Conservation (phyloP, 2,329 filamentous ascomycete species). For the Ophiostoma sp. region DNA sequence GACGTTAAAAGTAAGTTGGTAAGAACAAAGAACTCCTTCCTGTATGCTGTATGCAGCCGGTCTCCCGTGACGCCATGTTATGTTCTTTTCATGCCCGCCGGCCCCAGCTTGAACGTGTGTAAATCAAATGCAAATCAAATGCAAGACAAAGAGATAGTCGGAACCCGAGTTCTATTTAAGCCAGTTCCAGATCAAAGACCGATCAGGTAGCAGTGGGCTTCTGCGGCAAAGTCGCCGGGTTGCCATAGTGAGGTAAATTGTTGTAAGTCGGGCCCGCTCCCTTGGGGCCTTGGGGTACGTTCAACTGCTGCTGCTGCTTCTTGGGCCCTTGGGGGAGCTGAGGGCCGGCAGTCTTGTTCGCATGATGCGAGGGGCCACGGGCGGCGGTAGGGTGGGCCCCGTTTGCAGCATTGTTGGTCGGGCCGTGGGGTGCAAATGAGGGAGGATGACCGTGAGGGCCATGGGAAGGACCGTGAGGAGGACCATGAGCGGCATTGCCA, state of each 20-base stretch:
- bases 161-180: not conserved
- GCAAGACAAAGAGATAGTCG: not conserved
- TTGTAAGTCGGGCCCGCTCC: slow-evolving; percentile 41
- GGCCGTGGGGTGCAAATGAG: not conserved
- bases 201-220: slow-evolving; percentile 45
- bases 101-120: not conserved
- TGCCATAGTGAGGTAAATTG: slow-evolving; percentile 54
- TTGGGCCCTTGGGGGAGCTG: slow-evolving; percentile 32
- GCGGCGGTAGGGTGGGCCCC: slow-evolving; percentile 20
- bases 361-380: slow-evolving; percentile 19
- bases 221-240: slow-evolving; percentile 55
- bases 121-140: slow-evolving; percentile 15
- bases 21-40: slow-evolving; percentile 22
- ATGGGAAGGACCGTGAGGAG: not conserved
- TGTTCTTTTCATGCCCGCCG: slow-evolving; percentile 4
- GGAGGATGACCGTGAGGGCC: slow-evolving; percentile 6
- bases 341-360: slow-evolving; percentile 20
- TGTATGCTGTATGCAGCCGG: slow-evolving; percentile 17
- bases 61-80: slow-evolving; percentile 19
- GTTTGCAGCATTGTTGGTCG: slow-evolving; percentile 21
- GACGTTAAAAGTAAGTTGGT: not conserved
- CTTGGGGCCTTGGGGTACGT: slow-evolving; percentile 33
- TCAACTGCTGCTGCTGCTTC: slow-evolving; percentile 17
- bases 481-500: not conserved
- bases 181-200: not conserved